Evolutionary conservation across 2,329 filamentous ascomycete genomes (phyloP).

Genomic region (Zymoseptoria crescenta): DNA sequence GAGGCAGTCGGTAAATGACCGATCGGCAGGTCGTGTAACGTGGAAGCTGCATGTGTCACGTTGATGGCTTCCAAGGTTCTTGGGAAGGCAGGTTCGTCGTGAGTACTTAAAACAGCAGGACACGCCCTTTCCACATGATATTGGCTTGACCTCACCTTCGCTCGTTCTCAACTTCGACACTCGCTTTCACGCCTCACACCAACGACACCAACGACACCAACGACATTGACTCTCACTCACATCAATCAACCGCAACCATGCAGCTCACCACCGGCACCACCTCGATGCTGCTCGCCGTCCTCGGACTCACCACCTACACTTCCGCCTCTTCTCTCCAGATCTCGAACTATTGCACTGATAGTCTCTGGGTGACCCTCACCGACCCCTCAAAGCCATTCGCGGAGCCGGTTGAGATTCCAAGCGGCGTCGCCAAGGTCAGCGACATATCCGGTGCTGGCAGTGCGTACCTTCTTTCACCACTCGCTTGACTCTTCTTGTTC

Average conservation of each 20-base stretch:
- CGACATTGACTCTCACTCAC: background rate
- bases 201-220: background rate
- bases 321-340: slow-evolving; percentile 14
- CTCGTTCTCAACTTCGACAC: background rate
- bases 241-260: background rate
- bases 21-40: background rate
- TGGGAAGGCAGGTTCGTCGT: background rate
- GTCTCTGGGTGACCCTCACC: slow-evolving; percentile 22
- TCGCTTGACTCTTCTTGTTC: background rate
- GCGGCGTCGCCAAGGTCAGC: slow-evolving; percentile 15
- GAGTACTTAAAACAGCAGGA: background rate
- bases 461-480: background rate
- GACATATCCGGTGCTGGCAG: slow-evolving; percentile 22
- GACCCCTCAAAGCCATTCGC: slow-evolving; percentile 15
- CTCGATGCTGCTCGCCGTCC: background rate
- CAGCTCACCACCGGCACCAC: background rate
- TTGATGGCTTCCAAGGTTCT: background rate
- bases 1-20: background rate
- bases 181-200: background rate
- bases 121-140: background rate
- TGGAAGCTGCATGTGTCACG: background rate
- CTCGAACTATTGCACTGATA: slow-evolving; percentile 22
- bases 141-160: background rate
- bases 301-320: background rate
- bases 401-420: slow-evolving; percentile 12